Evolutionary conservation across 2,329 filamentous ascomycete genomes (phyloP).

Genomic region (Hansfordia pulvinata): DNA sequence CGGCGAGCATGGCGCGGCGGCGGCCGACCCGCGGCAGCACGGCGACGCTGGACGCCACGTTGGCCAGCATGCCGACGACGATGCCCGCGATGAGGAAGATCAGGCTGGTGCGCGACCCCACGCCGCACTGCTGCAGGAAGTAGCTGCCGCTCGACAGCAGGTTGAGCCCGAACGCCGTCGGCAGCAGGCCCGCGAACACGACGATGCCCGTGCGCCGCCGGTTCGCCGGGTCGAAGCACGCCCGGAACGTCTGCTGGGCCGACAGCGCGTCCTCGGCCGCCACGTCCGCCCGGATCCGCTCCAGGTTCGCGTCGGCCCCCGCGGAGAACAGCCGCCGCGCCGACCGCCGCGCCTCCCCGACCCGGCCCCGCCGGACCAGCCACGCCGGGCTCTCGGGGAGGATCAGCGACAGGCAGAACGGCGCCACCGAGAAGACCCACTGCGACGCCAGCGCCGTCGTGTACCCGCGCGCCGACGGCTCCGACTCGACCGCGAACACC

Average conservation of each 20-base stretch:
- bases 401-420: conserved; percentile 25
- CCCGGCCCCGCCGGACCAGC: conserved; percentile 25
- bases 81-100: conserved; percentile 31
- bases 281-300: conserved; percentile 31
- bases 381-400: conserved; percentile 38
- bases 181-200: conserved; percentile 25
- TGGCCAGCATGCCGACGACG: conserved; percentile 27
- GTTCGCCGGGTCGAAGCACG: conserved; percentile 29
- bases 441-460: conserved; percentile 26
- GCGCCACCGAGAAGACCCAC: conserved; percentile 27
- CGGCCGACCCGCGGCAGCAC: conserved; percentile 24
- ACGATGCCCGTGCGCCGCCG: conserved; percentile 25
- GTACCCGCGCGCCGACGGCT: conserved; percentile 18
- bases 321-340: conserved; percentile 34
- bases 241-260: conserved; percentile 19
- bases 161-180: conserved; percentile 28
- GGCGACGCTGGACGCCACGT: conserved; percentile 28
- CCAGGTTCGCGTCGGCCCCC: conserved; percentile 24
- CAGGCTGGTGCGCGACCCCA: conserved; percentile 17
- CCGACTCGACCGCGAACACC: conserved; percentile 20
- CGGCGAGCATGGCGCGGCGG: conserved; percentile 21
- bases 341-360: conserved; percentile 25
- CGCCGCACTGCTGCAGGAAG: conserved; percentile 20
- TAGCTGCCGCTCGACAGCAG: conserved; percentile 29
- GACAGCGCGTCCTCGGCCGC: conserved; percentile 21